A percentile compares a stretch with the other conserved stretches of the same genome.
phyloP scores from a whole-genome alignment of 116 monocot genomes.

The Zostera marina region DNA sequence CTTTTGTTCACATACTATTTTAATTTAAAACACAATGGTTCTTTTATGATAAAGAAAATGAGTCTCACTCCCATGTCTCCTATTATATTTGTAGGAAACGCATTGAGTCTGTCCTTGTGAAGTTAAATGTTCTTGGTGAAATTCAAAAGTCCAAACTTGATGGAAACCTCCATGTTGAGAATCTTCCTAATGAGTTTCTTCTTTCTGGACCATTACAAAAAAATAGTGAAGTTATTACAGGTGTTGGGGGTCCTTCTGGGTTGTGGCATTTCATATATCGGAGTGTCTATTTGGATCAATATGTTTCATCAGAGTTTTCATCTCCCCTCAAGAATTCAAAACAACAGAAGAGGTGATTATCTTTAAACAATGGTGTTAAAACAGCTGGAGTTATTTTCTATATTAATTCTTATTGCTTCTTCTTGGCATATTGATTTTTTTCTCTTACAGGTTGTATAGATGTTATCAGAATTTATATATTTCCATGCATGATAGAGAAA shows the following conservation, averaged over 20 bases:
- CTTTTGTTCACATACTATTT: too few species aligned
- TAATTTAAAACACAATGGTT: too few species aligned
- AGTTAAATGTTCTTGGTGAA: slow-evolving; percentile 88
- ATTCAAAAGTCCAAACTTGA: slow-evolving; percentile 73
- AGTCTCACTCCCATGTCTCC: background rate
- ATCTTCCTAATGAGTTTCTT: slow-evolving; percentile 55
- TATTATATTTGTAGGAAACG: slow-evolving; percentile 33
- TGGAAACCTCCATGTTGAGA: slow-evolving; percentile 76
- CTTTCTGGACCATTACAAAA: slow-evolving; percentile 18
- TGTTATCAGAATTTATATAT: slow-evolving; percentile 79
- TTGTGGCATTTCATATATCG: slow-evolving; percentile 96
- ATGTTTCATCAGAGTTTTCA: slow-evolving; percentile 89
- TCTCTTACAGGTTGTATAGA: slow-evolving; percentile 59
- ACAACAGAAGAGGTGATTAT: slow-evolving; percentile 63
- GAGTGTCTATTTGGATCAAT: slow-evolving; percentile 80
- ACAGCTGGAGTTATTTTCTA: background rate
- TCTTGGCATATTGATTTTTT: background rate
- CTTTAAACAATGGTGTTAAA: background rate
- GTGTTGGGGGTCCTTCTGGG: slow-evolving; percentile 73
- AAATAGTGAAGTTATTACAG: slow-evolving; percentile 7
- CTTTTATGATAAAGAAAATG: too few species aligned
- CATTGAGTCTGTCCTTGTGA: slow-evolving; percentile 63
- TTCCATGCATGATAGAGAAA: slow-evolving; percentile 90
- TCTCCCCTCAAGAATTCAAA: slow-evolving; percentile 58
- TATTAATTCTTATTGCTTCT: background rate